A percentile compares a stretch with the other conserved stretches of the same genome.
Conservation (phyloP, 1,139 yeast species). For the Protomyces pachydermus region DNA sequence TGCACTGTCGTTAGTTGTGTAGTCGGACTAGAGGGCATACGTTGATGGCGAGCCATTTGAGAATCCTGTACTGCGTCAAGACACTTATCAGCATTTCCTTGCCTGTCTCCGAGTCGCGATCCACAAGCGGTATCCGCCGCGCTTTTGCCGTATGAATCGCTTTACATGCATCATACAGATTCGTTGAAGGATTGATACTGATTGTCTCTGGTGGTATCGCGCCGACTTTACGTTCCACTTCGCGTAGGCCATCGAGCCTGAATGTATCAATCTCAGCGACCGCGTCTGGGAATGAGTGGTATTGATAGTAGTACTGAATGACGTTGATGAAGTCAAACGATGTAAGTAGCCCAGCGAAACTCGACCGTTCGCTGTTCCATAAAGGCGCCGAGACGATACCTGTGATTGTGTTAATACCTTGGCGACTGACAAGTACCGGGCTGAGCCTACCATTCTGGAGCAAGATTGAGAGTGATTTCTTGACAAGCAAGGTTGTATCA, state of each 20-base stretch:
- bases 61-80: slow-evolving; percentile 89
- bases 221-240: slow-evolving; percentile 81
- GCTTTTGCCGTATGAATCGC: slow-evolving; percentile 87
- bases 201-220: slow-evolving; percentile 84
- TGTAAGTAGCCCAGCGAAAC: slow-evolving; percentile 91
- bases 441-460: slow-evolving; percentile 59
- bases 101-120: slow-evolving; percentile 86
- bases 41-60: slow-evolving; percentile 91
- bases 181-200: slow-evolving; percentile 85
- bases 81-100: slow-evolving; percentile 85
- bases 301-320: slow-evolving; percentile 87
- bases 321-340: slow-evolving; percentile 92
- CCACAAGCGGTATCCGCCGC: slow-evolving; percentile 89
- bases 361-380: slow-evolving; percentile 85
- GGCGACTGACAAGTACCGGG: neutral
- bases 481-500: slow-evolving; percentile 85
- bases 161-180: slow-evolving; percentile 88
- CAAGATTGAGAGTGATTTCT: slow-evolving; percentile 82
- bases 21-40: slow-evolving; percentile 27
- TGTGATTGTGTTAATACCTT: neutral
- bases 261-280: slow-evolving; percentile 83
- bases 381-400: slow-evolving; percentile 88
- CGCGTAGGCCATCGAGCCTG: slow-evolving; percentile 68
- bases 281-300: slow-evolving; percentile 58
- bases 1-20: slow-evolving; percentile 46